These are phyloP conservation scores for Prosopis cineraria DNA, from an alignment of 306 rosid species.

Conservation along the genomic window DNA sequence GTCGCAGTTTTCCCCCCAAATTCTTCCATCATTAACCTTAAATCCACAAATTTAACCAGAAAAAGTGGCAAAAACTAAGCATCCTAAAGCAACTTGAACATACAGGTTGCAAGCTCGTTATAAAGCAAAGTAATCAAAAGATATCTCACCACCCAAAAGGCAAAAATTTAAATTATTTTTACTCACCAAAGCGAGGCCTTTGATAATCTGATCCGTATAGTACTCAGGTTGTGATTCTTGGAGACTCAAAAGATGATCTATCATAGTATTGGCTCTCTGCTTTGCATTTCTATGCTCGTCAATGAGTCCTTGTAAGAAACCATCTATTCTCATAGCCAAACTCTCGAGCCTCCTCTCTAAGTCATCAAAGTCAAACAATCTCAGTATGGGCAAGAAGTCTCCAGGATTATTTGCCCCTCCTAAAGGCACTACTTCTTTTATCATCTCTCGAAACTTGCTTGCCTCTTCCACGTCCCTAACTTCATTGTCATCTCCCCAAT, in stretches of 20 bases:
- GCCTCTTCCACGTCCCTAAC: slow-evolving; percentile 45
- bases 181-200: not conserved
- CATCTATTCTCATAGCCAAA: slow-evolving; percentile 25
- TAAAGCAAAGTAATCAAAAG: too few relatives aligned
- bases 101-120: too few relatives aligned
- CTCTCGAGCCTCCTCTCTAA: slow-evolving; percentile 34
- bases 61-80: too few relatives aligned
- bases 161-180: not conserved
- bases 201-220: too few relatives aligned
- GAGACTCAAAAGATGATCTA: not conserved
- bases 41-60: too few relatives aligned
- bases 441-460: slow-evolving; percentile 30
- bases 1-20: too few relatives aligned
- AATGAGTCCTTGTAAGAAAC: slow-evolving; percentile 31
- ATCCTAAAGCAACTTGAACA: too few relatives aligned
- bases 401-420: slow-evolving; percentile 41
- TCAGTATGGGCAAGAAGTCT: slow-evolving; percentile 47
- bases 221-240: not conserved
- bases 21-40: too few relatives aligned
- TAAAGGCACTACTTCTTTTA: not conserved
- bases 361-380: slow-evolving; percentile 40
- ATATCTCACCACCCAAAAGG: too few relatives aligned
- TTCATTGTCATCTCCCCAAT: slow-evolving; percentile 43
- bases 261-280: not conserved
- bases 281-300: slow-evolving; percentile 45